phyloP scores from a whole-genome alignment of 108 stramenopile genomes.

The Skeletonema potamos region DNA sequence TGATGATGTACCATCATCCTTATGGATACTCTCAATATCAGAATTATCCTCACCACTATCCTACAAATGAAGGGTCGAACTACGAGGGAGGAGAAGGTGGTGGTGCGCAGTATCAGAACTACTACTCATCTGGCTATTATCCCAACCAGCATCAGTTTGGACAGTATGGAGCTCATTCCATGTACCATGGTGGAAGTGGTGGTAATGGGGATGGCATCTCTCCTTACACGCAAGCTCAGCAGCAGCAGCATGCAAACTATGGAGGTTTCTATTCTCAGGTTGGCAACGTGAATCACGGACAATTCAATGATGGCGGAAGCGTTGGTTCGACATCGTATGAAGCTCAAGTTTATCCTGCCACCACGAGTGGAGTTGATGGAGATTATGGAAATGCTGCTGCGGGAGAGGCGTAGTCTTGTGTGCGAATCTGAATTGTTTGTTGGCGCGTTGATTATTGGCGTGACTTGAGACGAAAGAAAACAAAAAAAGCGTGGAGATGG shows the following conservation, averaged over 20 bases:
- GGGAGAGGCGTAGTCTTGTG: neutral
- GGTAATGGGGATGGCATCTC: neutral
- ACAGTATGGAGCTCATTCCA: neutral
- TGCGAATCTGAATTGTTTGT: neutral
- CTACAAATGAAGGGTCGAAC: neutral
- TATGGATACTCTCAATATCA: neutral
- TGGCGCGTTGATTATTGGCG: neutral
- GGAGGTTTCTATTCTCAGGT: neutral
- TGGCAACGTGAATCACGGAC: neutral
- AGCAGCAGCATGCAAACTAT: slow-evolving; percentile 1
- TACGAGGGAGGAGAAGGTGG: neutral
- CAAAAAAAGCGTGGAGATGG: too few relatives aligned
- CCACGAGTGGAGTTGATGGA: neutral
- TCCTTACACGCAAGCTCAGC: neutral
- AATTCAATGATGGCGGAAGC: neutral
- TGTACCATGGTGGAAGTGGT: neutral
- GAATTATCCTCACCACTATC: neutral
- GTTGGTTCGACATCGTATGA: neutral
- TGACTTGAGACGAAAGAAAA: neutral
- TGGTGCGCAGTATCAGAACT: neutral
- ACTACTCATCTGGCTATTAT: neutral
- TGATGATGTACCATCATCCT: slow-evolving; percentile 1
- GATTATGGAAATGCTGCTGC: neutral
- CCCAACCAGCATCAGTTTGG: neutral
- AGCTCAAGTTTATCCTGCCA: neutral